Percentiles rank a stretch among this genome's conserved stretches.
These are phyloP conservation scores for Lichtheimia corymbifera DNA, from an alignment of 371 early-diverging fungal species.

Conservation along the genomic window DNA sequence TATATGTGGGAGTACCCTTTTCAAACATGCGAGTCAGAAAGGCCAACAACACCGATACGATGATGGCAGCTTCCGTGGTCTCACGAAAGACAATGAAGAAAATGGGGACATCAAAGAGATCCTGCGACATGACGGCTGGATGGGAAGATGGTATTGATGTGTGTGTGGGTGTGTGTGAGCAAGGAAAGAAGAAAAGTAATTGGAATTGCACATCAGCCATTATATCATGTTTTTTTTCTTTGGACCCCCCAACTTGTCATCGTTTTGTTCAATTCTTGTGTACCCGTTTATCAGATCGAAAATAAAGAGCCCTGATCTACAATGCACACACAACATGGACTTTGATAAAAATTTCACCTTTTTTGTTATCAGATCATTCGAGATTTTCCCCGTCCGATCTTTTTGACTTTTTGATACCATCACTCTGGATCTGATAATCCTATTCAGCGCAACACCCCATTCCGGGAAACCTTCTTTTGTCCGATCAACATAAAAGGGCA, in stretches of 20 bases:
- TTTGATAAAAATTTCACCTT: too few relatives aligned
- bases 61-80: constrained; percentile 74
- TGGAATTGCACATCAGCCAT: background rate
- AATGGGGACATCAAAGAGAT: constrained; percentile 76
- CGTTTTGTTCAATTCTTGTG: background rate
- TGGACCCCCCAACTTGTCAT: background rate
- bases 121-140: constrained; percentile 11
- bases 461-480: background rate
- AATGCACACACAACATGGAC: too few relatives aligned
- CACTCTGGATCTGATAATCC: constrained; percentile 1
- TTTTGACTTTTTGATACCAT: background rate
- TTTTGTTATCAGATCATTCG: constrained; percentile 1
- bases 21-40: constrained; percentile 66
- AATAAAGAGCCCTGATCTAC: background rate
- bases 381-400: background rate
- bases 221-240: constrained; percentile 1
- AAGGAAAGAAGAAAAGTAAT: background rate
- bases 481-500: constrained; percentile 5
- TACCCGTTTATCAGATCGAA: constrained; percentile 1
- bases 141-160: background rate
- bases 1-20: constrained; percentile 41
- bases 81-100: constrained; percentile 88
- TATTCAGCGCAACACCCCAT: too few relatives aligned
- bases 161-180: too few relatives aligned
- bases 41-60: constrained; percentile 79